phyloP scores from a whole-genome alignment of 1,284 basidiomycete species.

The Ustilago bromivora region DNA sequence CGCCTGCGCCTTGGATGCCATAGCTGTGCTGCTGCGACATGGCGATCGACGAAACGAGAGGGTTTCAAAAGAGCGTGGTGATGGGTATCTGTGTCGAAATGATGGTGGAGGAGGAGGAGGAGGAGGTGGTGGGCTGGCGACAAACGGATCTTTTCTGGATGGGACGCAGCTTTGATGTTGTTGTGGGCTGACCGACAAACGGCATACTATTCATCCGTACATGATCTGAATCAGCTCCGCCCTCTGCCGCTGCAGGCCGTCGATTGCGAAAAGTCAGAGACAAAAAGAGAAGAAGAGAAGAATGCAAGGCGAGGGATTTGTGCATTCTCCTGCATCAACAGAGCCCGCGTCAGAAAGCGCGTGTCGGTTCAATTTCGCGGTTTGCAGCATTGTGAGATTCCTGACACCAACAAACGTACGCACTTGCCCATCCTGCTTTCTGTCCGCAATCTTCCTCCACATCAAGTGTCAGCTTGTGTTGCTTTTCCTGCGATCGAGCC shows the following conservation, averaged over 20 bases:
- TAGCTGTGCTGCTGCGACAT: conserved; percentile 45
- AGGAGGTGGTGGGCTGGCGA: background rate
- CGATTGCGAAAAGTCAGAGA: conserved; percentile 12
- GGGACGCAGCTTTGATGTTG: too few relatives aligned
- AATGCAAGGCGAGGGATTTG: too few relatives aligned
- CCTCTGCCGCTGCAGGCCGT: conserved; percentile 8
- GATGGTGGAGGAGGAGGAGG: conserved; percentile 1
- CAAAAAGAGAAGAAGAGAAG: background rate
- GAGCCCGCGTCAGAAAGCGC: background rate
- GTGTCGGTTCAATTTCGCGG: conserved; percentile 1
- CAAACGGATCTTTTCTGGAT: background rate
- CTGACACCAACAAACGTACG: background rate
- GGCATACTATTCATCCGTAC: too few relatives aligned
- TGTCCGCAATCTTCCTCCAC: background rate
- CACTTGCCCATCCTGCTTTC: background rate
- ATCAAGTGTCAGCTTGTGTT: background rate
- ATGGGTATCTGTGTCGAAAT: background rate
- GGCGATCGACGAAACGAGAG: conserved; percentile 5
- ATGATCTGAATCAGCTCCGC: background rate
- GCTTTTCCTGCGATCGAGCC: conserved; percentile 8
- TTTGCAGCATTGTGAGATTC: background rate
- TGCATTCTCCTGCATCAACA: background rate
- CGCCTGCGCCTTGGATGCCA: conserved; percentile 15
- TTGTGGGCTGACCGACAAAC: too few relatives aligned
- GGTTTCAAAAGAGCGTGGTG: background rate